Conservation (phyloP, 495 filamentous ascomycete species). For the Hypoxylon intermedium region DNA sequence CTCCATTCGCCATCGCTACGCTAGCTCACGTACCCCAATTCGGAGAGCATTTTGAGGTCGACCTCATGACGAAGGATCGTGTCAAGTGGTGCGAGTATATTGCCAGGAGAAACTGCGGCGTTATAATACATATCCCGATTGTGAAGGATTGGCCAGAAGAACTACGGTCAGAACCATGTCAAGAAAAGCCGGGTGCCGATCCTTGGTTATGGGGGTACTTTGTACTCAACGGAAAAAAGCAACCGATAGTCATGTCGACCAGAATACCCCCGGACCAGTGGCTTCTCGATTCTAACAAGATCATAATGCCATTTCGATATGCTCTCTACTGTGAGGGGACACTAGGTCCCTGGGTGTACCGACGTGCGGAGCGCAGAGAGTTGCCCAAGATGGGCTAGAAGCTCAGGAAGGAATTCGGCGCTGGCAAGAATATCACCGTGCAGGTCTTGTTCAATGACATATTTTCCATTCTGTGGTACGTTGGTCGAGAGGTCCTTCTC, state of each 20-base stretch:
- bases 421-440: neutral
- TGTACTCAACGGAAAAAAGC: neutral
- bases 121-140: conserved; percentile 7
- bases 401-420: neutral
- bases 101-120: neutral
- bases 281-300: neutral
- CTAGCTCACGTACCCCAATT: conserved; percentile 9
- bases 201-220: conserved; percentile 20
- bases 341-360: conserved; percentile 10
- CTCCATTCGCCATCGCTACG: neutral
- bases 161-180: neutral
- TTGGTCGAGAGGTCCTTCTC: conserved; percentile 12
- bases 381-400: neutral
- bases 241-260: conserved; percentile 9
- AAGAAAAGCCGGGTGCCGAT: neutral
- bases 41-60: neutral
- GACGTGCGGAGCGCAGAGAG: neutral
- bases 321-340: conserved; percentile 2
- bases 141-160: neutral
- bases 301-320: conserved; percentile 12
- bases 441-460: conserved; percentile 23
- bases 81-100: neutral
- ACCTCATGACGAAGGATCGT: neutral
- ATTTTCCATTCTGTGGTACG: conserved; percentile 14
- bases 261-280: conserved; percentile 2